phyloP scores from a whole-genome alignment of 306 rosid genomes.

The Lathyrus sativus region DNA sequence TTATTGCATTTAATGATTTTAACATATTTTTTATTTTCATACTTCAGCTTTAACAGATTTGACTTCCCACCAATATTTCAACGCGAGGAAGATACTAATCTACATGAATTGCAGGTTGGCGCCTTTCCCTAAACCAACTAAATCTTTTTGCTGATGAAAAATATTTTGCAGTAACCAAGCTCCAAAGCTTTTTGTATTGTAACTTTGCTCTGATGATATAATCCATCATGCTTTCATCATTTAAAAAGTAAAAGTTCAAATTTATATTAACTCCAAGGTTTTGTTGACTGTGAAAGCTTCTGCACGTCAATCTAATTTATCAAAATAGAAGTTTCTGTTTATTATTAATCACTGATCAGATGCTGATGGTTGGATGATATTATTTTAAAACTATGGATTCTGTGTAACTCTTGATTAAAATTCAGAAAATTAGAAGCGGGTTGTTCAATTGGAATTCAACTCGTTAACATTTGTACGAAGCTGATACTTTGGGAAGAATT shows the following conservation, averaged over 20 bases:
- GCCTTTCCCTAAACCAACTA: slow-evolving; percentile 40
- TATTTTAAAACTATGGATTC: slow-evolving; percentile 24
- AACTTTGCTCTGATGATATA: slow-evolving; percentile 23
- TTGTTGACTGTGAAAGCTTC: neutral
- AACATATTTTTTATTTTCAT: slow-evolving; percentile 39
- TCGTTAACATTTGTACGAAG: slow-evolving; percentile 7
- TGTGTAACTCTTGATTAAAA: neutral
- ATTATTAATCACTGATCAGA: slow-evolving; percentile 7
- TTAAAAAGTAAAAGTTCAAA: slow-evolving; percentile 12
- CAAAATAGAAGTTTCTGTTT: slow-evolving; percentile 12
- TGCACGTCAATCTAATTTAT: neutral
- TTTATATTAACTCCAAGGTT: slow-evolving; percentile 9
- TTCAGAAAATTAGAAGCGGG: slow-evolving; percentile 8
- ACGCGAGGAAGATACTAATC: slow-evolving; percentile 70
- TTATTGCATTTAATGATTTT: slow-evolving; percentile 34
- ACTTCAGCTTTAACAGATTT: slow-evolving; percentile 83
- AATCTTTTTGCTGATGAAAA: slow-evolving; percentile 27
- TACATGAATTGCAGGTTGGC: slow-evolving; percentile 84
- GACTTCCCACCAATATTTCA: slow-evolving; percentile 89
- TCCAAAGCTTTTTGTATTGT: slow-evolving; percentile 19
- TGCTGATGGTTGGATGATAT: slow-evolving; percentile 27
- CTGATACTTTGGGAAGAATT: slow-evolving; percentile 25
- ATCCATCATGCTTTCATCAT: slow-evolving; percentile 16
- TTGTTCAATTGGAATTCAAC: slow-evolving; percentile 22
- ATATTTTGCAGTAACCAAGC: slow-evolving; percentile 4